phyloP scores from a whole-genome alignment of 2,329 filamentous ascomycete genomes.

The Bipolaris gigantea region DNA sequence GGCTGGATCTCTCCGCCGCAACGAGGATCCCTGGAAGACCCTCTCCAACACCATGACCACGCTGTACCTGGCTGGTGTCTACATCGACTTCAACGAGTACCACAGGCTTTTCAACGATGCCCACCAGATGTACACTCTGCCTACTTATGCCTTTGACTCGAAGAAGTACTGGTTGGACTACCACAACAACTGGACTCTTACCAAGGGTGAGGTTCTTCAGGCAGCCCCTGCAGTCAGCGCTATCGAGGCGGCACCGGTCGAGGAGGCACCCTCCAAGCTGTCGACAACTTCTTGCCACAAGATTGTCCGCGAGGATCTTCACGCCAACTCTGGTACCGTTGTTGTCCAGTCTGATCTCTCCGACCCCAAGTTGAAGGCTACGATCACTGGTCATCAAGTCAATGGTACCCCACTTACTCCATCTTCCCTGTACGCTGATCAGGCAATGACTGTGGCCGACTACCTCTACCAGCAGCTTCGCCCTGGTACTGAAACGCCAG shows the following conservation, averaged over 20 bases:
- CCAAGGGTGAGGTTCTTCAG: slow-evolving; percentile 63
- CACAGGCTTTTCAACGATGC: slow-evolving; percentile 63
- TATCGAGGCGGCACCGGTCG: slow-evolving; percentile 45
- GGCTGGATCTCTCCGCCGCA: slow-evolving; percentile 63
- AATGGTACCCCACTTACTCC: slow-evolving; percentile 69
- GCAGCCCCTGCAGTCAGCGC: slow-evolving; percentile 45
- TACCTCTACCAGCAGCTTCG: slow-evolving; percentile 68
- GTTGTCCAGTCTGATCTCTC: slow-evolving; percentile 68
- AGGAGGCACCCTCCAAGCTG: slow-evolving; percentile 55
- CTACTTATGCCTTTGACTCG: slow-evolving; percentile 68
- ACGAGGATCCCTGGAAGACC: slow-evolving; percentile 66
- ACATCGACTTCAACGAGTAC: slow-evolving; percentile 71
- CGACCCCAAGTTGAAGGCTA: slow-evolving; percentile 63
- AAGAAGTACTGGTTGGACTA: slow-evolving; percentile 76
- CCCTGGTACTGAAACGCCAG: slow-evolving; percentile 59
- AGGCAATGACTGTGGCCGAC: slow-evolving; percentile 66
- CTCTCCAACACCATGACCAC: slow-evolving; percentile 60
- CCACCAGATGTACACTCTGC: slow-evolving; percentile 65
- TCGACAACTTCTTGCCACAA: slow-evolving; percentile 68
- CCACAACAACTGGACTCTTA: slow-evolving; percentile 70
- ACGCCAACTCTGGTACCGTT: slow-evolving; percentile 61
- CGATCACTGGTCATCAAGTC: slow-evolving; percentile 67
- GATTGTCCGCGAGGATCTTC: slow-evolving; percentile 64
- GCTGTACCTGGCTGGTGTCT: slow-evolving; percentile 64
- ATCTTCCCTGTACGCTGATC: slow-evolving; percentile 65